These are phyloP conservation scores for Fusarium pilosicola DNA, from an alignment of 2,329 filamentous ascomycete species.

Conservation along the genomic window DNA sequence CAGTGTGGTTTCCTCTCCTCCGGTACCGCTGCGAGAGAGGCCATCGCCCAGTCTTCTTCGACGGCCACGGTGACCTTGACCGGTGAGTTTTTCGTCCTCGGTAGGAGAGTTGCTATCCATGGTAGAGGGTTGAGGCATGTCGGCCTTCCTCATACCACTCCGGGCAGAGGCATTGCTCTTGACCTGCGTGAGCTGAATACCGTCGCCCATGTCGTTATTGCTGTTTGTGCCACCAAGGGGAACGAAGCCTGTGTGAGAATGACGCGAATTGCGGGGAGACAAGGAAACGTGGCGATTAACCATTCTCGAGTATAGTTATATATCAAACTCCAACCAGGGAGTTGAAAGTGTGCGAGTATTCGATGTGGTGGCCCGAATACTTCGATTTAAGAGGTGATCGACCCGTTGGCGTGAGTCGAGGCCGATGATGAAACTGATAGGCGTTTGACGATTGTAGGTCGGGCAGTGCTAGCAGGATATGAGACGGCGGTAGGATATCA, in stretches of 20 bases:
- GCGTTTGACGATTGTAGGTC: conserved; percentile 23
- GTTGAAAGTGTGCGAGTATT: conserved; percentile 20
- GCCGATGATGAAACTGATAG: conserved; percentile 34
- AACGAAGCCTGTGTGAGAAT: conserved; percentile 56
- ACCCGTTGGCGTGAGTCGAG: conserved; percentile 12
- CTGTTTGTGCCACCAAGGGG: conserved; percentile 51
- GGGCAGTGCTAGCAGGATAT: conserved; percentile 22
- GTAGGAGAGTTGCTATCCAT: conserved; percentile 47
- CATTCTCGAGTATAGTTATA: conserved; percentile 35
- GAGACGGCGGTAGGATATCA: conserved; percentile 41
- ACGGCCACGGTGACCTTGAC: conserved; percentile 54
- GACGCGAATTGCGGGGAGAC: conserved; percentile 51
- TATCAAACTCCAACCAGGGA: conserved; percentile 40
- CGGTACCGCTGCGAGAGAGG: conserved; percentile 57
- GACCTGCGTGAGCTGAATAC: conserved; percentile 67
- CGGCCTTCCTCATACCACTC: conserved; percentile 58
- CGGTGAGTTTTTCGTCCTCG: conserved; percentile 58
- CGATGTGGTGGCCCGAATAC: conserved; percentile 21
- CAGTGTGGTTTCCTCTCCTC: conserved; percentile 67
- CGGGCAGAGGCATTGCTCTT: conserved; percentile 62
- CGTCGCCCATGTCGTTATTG: conserved; percentile 51
- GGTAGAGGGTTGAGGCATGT: conserved; percentile 46
- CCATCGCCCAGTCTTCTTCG: conserved; percentile 60
- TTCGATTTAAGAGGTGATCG: conserved; percentile 20
- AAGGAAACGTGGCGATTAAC: conserved; percentile 45